Percentiles rank a stretch among this genome's conserved stretches.
These are phyloP conservation scores for Yarrowia sp. DNA, from an alignment of 805 yeast genomes.

Conservation along the genomic window DNA sequence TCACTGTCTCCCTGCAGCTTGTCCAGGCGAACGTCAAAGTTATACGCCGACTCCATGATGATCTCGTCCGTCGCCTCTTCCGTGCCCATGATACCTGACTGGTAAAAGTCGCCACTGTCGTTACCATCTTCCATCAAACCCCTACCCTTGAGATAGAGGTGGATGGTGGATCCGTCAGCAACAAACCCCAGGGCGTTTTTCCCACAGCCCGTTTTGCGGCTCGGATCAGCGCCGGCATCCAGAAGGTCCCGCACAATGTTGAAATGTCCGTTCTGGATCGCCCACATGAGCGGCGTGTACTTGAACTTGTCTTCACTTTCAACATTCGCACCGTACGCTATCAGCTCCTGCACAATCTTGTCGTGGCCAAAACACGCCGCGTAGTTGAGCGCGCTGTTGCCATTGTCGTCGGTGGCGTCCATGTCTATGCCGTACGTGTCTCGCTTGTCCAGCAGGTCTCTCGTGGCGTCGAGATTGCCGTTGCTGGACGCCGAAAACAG, in stretches of 20 bases:
- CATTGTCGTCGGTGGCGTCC: conserved; percentile 51
- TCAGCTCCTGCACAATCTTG: conserved; percentile 49
- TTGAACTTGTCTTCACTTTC: conserved; percentile 51
- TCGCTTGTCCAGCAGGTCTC: conserved; percentile 47
- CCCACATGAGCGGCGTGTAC: conserved; percentile 81
- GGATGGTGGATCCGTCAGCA: conserved; percentile 62
- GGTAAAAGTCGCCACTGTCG: conserved; percentile 45
- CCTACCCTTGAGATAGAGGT: conserved; percentile 59
- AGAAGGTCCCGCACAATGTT: conserved; percentile 64
- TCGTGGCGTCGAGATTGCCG: conserved; percentile 48
- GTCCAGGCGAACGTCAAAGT: conserved; percentile 48
- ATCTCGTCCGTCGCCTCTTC: conserved; percentile 41
- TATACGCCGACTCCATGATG: conserved; percentile 47
- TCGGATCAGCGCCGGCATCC: conserved; percentile 66
- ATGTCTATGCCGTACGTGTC: conserved; percentile 47
- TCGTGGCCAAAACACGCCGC: conserved; percentile 54
- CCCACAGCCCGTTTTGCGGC: conserved; percentile 53
- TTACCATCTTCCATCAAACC: conserved; percentile 44
- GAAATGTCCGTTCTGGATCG: conserved; percentile 66
- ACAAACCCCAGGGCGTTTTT: conserved; percentile 64
- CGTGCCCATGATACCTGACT: conserved; percentile 41
- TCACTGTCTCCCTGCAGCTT: conserved; percentile 40
- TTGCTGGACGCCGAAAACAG: conserved; percentile 51
- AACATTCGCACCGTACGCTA: conserved; percentile 51
- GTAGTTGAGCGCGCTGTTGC: conserved; percentile 52